These are phyloP conservation scores for Hebeloma cylindrosporum DNA, from an alignment of 768 basidiomycete species.

Conservation along the genomic window DNA sequence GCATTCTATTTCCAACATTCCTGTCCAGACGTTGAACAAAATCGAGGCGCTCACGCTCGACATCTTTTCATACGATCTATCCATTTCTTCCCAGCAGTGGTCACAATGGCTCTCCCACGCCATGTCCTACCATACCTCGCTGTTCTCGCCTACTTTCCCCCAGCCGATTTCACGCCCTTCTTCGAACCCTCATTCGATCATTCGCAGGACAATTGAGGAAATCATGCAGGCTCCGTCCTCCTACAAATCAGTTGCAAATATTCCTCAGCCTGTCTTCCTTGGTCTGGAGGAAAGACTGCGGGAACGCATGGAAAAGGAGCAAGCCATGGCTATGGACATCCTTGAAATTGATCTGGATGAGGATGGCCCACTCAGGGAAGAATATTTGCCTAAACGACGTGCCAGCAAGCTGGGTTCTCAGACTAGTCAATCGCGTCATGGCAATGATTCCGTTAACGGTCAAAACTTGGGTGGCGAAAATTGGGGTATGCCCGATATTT, in stretches of 20 bases:
- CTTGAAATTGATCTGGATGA: slow-evolving; percentile 80
- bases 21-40: slow-evolving; percentile 66
- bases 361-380: slow-evolving; percentile 79
- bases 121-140: slow-evolving; percentile 61
- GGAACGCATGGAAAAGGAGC: slow-evolving; percentile 49
- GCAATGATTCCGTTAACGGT: slow-evolving; percentile 9
- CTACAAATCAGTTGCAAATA: slow-evolving; percentile 26
- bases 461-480: slow-evolving; percentile 16
- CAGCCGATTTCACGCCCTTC: slow-evolving; percentile 82
- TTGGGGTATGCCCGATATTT: slow-evolving; percentile 20
- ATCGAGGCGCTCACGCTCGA: slow-evolving; percentile 72
- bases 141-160: slow-evolving; percentile 57
- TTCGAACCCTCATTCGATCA: slow-evolving; percentile 64
- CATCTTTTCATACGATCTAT: slow-evolving; percentile 69
- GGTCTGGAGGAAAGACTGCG: slow-evolving; percentile 65
- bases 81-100: slow-evolving; percentile 65
- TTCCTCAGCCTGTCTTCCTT: slow-evolving; percentile 68
- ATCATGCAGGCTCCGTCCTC: slow-evolving; percentile 53
- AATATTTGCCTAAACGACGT: slow-evolving; percentile 75
- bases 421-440: slow-evolving; percentile 8
- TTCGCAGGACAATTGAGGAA: slow-evolving; percentile 70
- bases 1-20: slow-evolving; percentile 80
- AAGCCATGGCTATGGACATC: slow-evolving; percentile 43
- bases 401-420: slow-evolving; percentile 32
- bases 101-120: slow-evolving; percentile 69